Conservation (phyloP, 495 filamentous ascomycete species). For the Tuber calosporum region DNA sequence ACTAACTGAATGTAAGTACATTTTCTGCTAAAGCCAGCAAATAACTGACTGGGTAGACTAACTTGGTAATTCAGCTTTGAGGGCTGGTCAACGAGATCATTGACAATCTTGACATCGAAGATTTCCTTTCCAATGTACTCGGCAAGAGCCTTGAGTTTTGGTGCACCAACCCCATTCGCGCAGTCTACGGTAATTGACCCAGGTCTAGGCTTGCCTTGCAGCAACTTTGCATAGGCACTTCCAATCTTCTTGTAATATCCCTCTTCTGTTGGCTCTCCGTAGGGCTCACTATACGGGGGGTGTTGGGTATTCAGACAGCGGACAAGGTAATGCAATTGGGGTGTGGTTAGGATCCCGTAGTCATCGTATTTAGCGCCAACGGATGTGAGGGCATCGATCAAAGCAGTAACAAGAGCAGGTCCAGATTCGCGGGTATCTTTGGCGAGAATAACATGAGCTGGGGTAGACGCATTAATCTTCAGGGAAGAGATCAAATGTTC, state of each 20-base stretch:
- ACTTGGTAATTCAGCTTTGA: conserved; percentile 84
- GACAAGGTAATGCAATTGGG: conserved; percentile 92
- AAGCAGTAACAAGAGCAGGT: conserved; percentile 66
- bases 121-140: conserved; percentile 67
- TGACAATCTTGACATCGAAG: conserved; percentile 76
- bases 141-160: conserved; percentile 77
- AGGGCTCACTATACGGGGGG: conserved; percentile 58
- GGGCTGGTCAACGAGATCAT: conserved; percentile 82
- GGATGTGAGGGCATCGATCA: conserved; percentile 68
- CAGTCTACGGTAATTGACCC: conserved; percentile 82
- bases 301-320: conserved; percentile 88
- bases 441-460: conserved; percentile 77
- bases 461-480: conserved; percentile 62
- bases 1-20: conserved; percentile 49
- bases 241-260: conserved; percentile 93
- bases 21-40: neutral
- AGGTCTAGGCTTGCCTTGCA: conserved; percentile 60
- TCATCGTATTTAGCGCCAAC: conserved; percentile 67
- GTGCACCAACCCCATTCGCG: conserved; percentile 92
- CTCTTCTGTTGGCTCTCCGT: conserved; percentile 77
- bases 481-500: conserved; percentile 61
- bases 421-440: conserved; percentile 91
- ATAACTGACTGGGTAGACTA: conserved; percentile 34
- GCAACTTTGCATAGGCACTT: conserved; percentile 69
- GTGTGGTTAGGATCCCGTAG: conserved; percentile 82